phyloP scores from a whole-genome alignment of 2,329 filamentous ascomycete species.

The Neofusicoccum sp. region DNA sequence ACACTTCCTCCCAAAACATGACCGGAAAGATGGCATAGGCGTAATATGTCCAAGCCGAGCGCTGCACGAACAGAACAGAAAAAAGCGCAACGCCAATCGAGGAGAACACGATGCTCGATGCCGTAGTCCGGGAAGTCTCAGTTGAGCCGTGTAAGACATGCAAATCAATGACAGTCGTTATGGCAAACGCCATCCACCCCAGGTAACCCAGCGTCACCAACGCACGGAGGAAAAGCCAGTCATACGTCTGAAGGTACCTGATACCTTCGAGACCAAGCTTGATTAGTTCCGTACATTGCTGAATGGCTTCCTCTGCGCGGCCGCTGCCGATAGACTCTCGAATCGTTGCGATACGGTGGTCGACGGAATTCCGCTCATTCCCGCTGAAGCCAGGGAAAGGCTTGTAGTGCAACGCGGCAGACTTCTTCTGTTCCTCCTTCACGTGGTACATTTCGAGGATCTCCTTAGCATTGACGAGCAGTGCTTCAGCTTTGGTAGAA shows the following conservation, averaged over 20 bases:
- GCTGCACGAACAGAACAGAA: slow-evolving; percentile 74
- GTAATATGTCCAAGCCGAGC: slow-evolving; percentile 82
- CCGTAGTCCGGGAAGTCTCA: slow-evolving; percentile 60
- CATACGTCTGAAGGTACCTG: slow-evolving; percentile 94
- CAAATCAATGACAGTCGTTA: slow-evolving; percentile 83
- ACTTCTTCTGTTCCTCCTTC: slow-evolving; percentile 82
- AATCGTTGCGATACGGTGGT: slow-evolving; percentile 67
- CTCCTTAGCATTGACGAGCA: slow-evolving; percentile 77
- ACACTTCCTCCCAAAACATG: slow-evolving; percentile 95
- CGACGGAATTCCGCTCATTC: slow-evolving; percentile 60
- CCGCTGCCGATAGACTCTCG: slow-evolving; percentile 63
- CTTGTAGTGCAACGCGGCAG: slow-evolving; percentile 71
- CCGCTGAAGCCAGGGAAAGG: slow-evolving; percentile 68
- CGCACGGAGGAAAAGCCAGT: slow-evolving; percentile 92
- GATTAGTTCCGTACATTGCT: slow-evolving; percentile 73
- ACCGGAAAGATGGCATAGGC: slow-evolving; percentile 89
- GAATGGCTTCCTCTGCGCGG: slow-evolving; percentile 73
- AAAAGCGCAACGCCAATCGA: slow-evolving; percentile 74
- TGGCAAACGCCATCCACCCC: slow-evolving; percentile 90
- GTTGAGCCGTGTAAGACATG: slow-evolving; percentile 76
- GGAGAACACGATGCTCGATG: slow-evolving; percentile 66
- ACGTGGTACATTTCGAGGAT: slow-evolving; percentile 96
- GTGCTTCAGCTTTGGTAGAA: slow-evolving; percentile 77
- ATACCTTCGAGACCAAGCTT: slow-evolving; percentile 75
- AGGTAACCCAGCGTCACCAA: slow-evolving; percentile 88